These are phyloP conservation scores for Colletotrichum magnum DNA, from an alignment of 2,329 filamentous ascomycete genomes.

Conservation along the genomic window DNA sequence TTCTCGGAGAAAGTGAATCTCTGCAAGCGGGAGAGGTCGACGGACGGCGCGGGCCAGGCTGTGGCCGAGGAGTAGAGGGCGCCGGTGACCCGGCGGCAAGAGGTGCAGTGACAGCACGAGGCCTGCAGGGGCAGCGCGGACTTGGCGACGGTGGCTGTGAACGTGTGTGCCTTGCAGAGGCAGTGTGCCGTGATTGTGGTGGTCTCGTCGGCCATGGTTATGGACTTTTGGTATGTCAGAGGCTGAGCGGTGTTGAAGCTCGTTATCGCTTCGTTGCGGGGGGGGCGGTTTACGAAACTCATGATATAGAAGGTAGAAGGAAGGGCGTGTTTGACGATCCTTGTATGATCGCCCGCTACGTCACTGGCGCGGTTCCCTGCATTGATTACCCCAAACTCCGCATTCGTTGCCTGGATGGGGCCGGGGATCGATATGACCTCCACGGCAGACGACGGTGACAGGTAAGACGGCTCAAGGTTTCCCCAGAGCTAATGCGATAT, in stretches of 20 bases:
- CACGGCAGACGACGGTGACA: not conserved
- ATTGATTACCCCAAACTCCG: conserved; percentile 9
- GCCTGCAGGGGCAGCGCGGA: conserved; percentile 58
- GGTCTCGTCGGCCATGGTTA: not conserved
- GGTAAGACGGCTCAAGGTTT: conserved; percentile 5
- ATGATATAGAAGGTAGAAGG: not conserved
- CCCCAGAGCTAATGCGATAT: not conserved
- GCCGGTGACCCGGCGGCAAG: conserved; percentile 62
- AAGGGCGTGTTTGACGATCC: conserved; percentile 18
- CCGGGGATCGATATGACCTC: not conserved
- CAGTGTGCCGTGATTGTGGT: conserved; percentile 50
- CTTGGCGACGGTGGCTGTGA: conserved; percentile 50
- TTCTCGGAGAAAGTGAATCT: conserved; percentile 54
- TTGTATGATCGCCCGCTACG: not conserved
- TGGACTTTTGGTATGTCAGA: not conserved
- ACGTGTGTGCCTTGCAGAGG: conserved; percentile 60
- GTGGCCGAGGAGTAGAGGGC: conserved; percentile 54
- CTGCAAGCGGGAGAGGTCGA: conserved; percentile 49
- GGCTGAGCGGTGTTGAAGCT: not conserved
- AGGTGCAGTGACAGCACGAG: conserved; percentile 63
- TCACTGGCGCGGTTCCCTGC: conserved; percentile 9
- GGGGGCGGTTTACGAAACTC: not conserved
- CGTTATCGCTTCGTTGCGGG: not conserved
- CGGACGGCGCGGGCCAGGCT: conserved; percentile 52
- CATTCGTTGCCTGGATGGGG: not conserved